phyloP scores from a whole-genome alignment of 2,329 filamentous ascomycete species.

The Aspergillus sp. region DNA sequence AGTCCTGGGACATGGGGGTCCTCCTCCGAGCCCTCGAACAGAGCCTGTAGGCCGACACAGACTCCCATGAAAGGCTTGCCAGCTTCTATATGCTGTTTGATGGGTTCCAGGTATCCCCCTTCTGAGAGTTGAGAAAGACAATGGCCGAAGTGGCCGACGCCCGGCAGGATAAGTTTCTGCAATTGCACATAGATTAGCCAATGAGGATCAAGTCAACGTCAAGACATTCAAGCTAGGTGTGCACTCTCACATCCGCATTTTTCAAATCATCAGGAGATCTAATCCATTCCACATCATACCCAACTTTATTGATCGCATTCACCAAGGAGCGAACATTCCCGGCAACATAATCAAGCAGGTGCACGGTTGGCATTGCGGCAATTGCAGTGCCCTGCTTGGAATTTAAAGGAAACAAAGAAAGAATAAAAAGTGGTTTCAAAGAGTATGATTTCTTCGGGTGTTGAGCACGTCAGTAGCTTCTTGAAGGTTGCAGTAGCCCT shows the following conservation, averaged over 20 bases:
- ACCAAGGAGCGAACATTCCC: constrained; percentile 94
- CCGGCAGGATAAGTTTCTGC: constrained; percentile 90
- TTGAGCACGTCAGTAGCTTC: neutral
- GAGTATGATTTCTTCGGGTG: neutral
- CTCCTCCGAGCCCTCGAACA: constrained; percentile 85
- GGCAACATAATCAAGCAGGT: constrained; percentile 78
- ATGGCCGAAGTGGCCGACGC: constrained; percentile 96
- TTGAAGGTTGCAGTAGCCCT: neutral
- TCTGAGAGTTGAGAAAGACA: constrained; percentile 81
- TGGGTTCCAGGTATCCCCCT: constrained; percentile 80
- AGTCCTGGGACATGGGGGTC: constrained; percentile 70
- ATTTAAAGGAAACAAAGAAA: neutral
- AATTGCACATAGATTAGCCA: constrained; percentile 9
- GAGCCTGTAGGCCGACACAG: constrained; percentile 87
- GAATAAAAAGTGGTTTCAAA: neutral
- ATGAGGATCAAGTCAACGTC: neutral
- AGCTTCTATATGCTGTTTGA: constrained; percentile 76
- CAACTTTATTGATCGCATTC: constrained; percentile 95
- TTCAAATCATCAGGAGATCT: constrained; percentile 78
- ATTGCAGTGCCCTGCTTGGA: neutral
- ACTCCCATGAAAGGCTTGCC: constrained; percentile 99
- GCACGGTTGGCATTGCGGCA: constrained; percentile 46
- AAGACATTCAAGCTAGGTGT: neutral
- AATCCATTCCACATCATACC: constrained; percentile 92
- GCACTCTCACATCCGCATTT: constrained; percentile 70